Evolutionary conservation across 2,329 filamentous ascomycete genomes (phyloP).

Genomic region (Hypoxylon sp.): DNA sequence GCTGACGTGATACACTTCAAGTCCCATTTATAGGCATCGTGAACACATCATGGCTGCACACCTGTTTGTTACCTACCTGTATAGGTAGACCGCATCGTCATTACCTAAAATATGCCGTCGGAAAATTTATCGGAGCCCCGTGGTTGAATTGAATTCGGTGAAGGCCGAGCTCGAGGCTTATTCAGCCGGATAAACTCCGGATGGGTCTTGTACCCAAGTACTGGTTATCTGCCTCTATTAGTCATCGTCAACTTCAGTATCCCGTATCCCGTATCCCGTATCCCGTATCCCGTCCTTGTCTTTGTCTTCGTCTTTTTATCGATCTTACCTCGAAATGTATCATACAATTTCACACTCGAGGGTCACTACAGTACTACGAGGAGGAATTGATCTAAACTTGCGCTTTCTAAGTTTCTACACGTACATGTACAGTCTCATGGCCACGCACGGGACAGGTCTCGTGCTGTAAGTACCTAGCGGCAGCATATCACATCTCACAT

Average conservation of each 20-base stretch:
- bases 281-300: not conserved
- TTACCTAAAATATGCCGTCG: slow-evolving; percentile 15
- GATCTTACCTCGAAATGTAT: not conserved
- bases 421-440: not conserved
- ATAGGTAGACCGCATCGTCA: slow-evolving; percentile 1
- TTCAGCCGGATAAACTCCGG: slow-evolving; percentile 13
- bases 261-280: too few relatives aligned
- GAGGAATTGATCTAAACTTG: not conserved
- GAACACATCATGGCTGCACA: slow-evolving; percentile 14
- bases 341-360: not conserved
- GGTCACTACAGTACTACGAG: not conserved
- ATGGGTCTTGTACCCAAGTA: not conserved
- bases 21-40: slow-evolving; percentile 19
- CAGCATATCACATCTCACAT: slow-evolving; percentile 1
- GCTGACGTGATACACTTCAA: slow-evolving; percentile 1
- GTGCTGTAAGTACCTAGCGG: not conserved
- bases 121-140: slow-evolving; percentile 18
- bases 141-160: too few relatives aligned
- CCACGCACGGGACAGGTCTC: not conserved
- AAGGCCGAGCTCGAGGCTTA: slow-evolving; percentile 23
- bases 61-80: slow-evolving; percentile 13
- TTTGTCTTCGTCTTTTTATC: not conserved
- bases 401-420: not conserved
- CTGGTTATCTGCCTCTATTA: slow-evolving; percentile 2
- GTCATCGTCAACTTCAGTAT: slow-evolving; percentile 17